phyloP scores from a whole-genome alignment of 2,329 filamentous ascomycete species.

The Colletotrichum sp. region DNA sequence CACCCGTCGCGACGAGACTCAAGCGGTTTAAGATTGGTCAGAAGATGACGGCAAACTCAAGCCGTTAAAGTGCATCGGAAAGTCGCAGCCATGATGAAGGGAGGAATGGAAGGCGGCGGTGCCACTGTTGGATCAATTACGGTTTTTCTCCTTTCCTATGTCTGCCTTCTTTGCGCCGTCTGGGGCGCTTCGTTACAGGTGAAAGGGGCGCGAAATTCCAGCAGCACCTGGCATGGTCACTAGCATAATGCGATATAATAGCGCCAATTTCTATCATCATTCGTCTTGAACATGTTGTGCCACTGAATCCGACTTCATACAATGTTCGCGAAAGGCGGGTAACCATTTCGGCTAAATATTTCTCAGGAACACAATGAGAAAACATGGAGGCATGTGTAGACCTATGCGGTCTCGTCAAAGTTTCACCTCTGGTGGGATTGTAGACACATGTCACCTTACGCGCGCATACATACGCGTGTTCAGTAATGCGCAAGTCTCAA shows the following conservation, averaged over 20 bases:
- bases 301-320: not conserved
- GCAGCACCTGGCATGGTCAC: not conserved
- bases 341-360: not conserved
- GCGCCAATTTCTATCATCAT: not conserved
- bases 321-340: not conserved
- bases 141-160: too few relatives aligned
- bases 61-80: not conserved
- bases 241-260: not conserved
- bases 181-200: not conserved
- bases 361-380: not conserved
- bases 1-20: fast-evolving
- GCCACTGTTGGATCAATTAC: too few relatives aligned
- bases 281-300: not conserved
- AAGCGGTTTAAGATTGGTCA: not conserved
- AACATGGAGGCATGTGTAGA: not conserved
- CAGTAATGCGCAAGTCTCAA: not conserved
- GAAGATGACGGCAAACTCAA: not conserved
- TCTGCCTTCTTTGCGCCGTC: not conserved
- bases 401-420: not conserved
- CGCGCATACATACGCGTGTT: not conserved
- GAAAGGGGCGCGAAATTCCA: not conserved
- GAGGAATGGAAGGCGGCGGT: too few relatives aligned
- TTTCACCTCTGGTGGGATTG: not conserved
- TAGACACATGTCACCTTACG: not conserved
- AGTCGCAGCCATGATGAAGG: too few relatives aligned